phyloP scores from a whole-genome alignment of 352 stramenopile genomes.

The Phytophthora cactorum region DNA sequence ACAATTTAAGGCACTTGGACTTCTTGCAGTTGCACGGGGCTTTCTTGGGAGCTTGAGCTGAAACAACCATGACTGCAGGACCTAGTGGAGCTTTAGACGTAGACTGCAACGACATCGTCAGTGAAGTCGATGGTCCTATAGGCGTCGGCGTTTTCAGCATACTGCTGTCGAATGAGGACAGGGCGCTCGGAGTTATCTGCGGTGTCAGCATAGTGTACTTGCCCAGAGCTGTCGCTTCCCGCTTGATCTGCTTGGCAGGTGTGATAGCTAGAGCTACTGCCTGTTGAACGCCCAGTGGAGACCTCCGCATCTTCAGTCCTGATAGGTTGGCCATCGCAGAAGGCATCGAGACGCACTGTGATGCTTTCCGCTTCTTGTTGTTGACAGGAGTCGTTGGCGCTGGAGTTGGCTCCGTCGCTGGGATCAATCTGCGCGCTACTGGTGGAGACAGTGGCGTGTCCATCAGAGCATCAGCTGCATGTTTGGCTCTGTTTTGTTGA shows the following conservation, averaged over 20 bases:
- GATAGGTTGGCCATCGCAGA: slow-evolving; percentile 22
- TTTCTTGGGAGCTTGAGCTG: slow-evolving; percentile 48
- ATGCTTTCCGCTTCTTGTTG: slow-evolving; percentile 32
- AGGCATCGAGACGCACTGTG: slow-evolving; percentile 28
- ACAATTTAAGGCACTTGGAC: slow-evolving; percentile 97
- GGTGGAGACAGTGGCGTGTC: slow-evolving; percentile 17
- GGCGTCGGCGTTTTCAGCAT: slow-evolving; percentile 36
- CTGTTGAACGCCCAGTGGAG: slow-evolving; percentile 9
- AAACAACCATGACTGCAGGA: slow-evolving; percentile 4
- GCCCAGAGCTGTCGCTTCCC: slow-evolving; percentile 14
- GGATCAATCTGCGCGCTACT: slow-evolving; percentile 21
- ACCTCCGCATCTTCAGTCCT: slow-evolving; percentile 20
- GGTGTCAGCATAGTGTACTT: slow-evolving; percentile 14
- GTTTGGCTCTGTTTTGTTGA: slow-evolving; percentile 2
- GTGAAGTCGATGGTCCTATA: slow-evolving; percentile 16
- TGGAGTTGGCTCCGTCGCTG: slow-evolving; percentile 14
- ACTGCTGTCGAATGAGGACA: slow-evolving; percentile 22
- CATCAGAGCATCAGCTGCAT: neutral
- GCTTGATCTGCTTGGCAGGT: slow-evolving; percentile 35
- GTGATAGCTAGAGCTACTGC: slow-evolving; percentile 21
- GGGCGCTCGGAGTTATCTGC: slow-evolving; percentile 6
- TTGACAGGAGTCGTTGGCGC: slow-evolving; percentile 17
- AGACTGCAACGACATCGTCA: slow-evolving; percentile 36
- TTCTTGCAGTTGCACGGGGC: slow-evolving; percentile 97
- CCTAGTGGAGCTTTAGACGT: slow-evolving; percentile 24